Percentiles rank a stretch among this genome's conserved stretches.
Conservation (phyloP, 2,329 filamentous ascomycete genomes). For the Aspergillus sergii region DNA sequence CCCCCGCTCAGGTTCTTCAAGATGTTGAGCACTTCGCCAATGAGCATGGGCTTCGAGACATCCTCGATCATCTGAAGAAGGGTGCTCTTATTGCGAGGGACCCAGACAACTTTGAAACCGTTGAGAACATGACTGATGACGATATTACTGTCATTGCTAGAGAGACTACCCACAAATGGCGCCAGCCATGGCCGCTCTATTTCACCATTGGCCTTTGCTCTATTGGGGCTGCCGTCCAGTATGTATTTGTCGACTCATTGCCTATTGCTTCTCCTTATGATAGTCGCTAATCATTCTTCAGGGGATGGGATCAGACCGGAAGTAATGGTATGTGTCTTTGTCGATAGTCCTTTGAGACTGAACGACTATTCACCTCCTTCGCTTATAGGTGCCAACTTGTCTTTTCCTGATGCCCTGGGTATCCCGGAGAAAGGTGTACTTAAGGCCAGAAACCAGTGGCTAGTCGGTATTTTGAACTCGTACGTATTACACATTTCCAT, state of each 20-base stretch:
- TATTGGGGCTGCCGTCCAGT: conserved; percentile 56
- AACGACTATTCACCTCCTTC: conserved; percentile 16
- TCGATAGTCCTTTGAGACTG: neutral
- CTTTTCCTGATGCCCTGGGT: conserved; percentile 50
- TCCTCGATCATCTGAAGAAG: conserved; percentile 46
- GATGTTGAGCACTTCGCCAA: conserved; percentile 48
- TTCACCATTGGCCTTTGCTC: conserved; percentile 56
- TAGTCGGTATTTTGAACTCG: conserved; percentile 69
- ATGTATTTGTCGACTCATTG: conserved; percentile 23
- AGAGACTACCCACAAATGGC: conserved; percentile 54
- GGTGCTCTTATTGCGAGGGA: conserved; percentile 55
- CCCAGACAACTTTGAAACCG: conserved; percentile 47
- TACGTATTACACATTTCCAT: conserved; percentile 41
- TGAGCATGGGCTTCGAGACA: conserved; percentile 45
- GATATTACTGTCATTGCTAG: conserved; percentile 48
- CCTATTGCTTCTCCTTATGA: neutral
- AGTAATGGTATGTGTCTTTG: conserved; percentile 28
- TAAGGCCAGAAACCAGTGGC: conserved; percentile 54
- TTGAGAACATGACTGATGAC: conserved; percentile 46
- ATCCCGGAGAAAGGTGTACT: conserved; percentile 46
- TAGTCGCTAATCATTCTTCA: conserved; percentile 9
- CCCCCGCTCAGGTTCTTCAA: conserved; percentile 38
- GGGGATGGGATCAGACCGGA: conserved; percentile 38
- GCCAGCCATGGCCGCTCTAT: conserved; percentile 52
- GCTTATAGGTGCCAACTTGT: conserved; percentile 53